These are phyloP conservation scores for Pleomassaria siparia DNA, from an alignment of 2,329 filamentous ascomycete species.

Conservation along the genomic window DNA sequence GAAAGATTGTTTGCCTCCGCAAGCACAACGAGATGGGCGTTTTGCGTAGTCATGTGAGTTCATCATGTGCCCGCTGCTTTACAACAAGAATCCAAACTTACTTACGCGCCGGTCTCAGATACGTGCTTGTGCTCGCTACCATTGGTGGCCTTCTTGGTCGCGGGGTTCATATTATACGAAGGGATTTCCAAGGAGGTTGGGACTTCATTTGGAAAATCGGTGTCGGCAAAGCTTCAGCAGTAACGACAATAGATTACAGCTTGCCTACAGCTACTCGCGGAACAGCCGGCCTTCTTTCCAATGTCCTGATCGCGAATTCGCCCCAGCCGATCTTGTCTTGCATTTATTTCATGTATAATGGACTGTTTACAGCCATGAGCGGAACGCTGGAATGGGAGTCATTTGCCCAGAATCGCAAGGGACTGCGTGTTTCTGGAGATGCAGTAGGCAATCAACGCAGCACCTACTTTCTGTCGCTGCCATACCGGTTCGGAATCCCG, in stretches of 20 bases:
- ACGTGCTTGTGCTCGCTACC: neutral
- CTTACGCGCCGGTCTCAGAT: neutral
- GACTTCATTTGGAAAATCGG: neutral
- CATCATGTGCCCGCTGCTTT: neutral
- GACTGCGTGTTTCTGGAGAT: neutral
- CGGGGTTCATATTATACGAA: neutral
- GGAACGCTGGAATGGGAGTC: constrained; percentile 49
- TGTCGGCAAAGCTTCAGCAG: neutral
- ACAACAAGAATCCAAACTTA: neutral
- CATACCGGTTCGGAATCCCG: neutral
- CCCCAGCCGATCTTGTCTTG: constrained; percentile 50
- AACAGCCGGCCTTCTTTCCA: neutral
- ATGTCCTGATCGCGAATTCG: constrained; percentile 44
- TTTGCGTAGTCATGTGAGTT: neutral
- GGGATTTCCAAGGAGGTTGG: neutral
- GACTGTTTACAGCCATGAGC: constrained; percentile 49
- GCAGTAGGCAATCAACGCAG: neutral
- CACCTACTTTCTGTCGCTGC: constrained; percentile 4
- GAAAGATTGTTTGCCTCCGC: neutral
- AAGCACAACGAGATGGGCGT: neutral
- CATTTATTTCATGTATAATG: constrained; percentile 46
- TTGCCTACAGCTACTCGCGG: neutral
- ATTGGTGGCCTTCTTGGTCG: neutral
- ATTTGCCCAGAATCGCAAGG: constrained; percentile 14
- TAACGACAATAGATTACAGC: neutral